A percentile compares a stretch with the other conserved stretches of the same genome.
Conservation (phyloP, 768 basidiomycete genomes). For the Boletus rubescentipes region DNA sequence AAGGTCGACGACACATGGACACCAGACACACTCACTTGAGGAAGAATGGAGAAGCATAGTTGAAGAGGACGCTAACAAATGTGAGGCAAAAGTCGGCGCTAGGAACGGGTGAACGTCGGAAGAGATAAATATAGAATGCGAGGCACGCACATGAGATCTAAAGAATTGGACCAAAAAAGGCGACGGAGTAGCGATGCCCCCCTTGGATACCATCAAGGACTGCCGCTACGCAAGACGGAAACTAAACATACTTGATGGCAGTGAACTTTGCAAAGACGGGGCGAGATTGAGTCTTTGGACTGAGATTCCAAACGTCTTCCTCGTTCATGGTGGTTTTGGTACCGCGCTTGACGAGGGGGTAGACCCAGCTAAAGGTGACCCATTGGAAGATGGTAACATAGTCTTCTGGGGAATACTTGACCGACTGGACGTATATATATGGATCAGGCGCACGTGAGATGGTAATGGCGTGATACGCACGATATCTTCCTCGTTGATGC, state of each 20-base stretch:
- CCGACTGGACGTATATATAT: slow-evolving; percentile 16
- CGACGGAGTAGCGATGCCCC: slow-evolving; percentile 39
- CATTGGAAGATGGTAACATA: slow-evolving; percentile 72
- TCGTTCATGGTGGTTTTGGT: slow-evolving; percentile 59
- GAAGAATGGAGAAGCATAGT: slow-evolving; percentile 83
- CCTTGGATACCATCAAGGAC: slow-evolving; percentile 11
- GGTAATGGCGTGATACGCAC: slow-evolving; percentile 40
- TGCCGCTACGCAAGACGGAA: not conserved
- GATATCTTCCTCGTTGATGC: slow-evolving; percentile 55
- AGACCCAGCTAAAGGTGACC: slow-evolving; percentile 72
- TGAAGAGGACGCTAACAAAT: slow-evolving; percentile 66
- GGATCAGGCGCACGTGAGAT: not conserved
- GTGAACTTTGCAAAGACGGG: slow-evolving; percentile 57
- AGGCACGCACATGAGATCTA: slow-evolving; percentile 40
- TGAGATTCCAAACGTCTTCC: slow-evolving; percentile 69
- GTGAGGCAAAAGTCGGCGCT: slow-evolving; percentile 70
- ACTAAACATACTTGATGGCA: slow-evolving; percentile 19
- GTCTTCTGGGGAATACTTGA: slow-evolving; percentile 57
- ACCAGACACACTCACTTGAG: slow-evolving; percentile 51
- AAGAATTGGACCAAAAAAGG: slow-evolving; percentile 45
- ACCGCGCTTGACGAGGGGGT: slow-evolving; percentile 57
- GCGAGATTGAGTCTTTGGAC: slow-evolving; percentile 64
- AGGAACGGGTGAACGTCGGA: not conserved
- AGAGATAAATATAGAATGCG: not conserved
- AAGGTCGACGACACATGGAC: not conserved